Percentiles rank a stretch among this genome's conserved stretches.
These are phyloP conservation scores for Drechmeria coniospora DNA, from an alignment of 2,329 filamentous ascomycete species.

Conservation along the genomic window DNA sequence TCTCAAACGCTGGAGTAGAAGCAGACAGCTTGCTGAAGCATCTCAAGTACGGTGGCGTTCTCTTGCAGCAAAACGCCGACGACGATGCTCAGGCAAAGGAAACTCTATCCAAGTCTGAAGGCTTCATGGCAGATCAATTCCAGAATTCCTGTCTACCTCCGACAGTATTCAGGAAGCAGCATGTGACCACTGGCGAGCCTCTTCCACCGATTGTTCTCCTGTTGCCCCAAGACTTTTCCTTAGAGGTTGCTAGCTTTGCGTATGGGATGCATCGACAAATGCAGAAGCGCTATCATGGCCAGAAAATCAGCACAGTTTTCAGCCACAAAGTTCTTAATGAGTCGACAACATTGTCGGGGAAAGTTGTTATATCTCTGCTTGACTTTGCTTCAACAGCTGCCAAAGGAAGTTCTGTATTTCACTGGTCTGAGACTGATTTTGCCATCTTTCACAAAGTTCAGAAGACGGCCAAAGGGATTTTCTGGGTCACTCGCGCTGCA, in stretches of 20 bases:
- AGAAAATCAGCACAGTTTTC: constrained; percentile 2
- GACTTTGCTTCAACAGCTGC: constrained; percentile 19
- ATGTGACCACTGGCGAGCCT: too few relatives aligned
- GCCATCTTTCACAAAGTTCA: constrained; percentile 24
- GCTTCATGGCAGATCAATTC: too few relatives aligned
- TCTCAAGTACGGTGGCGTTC: constrained; percentile 13
- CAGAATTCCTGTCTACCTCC: too few relatives aligned
- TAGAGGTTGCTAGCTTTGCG: background rate
- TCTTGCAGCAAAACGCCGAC: constrained; percentile 9
- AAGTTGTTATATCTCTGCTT: constrained; percentile 29
- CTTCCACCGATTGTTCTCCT: constrained; percentile 11
- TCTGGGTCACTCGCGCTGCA: constrained; percentile 33
- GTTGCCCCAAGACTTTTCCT: background rate
- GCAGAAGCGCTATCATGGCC: background rate
- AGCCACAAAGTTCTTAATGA: constrained; percentile 5
- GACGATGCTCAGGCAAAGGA: background rate
- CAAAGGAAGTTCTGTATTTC: constrained; percentile 16
- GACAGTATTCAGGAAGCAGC: too few relatives aligned
- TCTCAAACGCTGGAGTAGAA: constrained; percentile 6
- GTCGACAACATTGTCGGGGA: constrained; percentile 7
- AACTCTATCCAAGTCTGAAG: too few relatives aligned
- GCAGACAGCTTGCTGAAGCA: constrained; percentile 7
- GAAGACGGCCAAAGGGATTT: constrained; percentile 18
- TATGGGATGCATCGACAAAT: background rate
- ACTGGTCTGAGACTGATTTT: constrained; percentile 24